Evolutionary conservation across 495 filamentous ascomycete species (phyloP), one percentile per base, ranked within the genome.

Genomic region (Astrothelium macrocarpum): DNA sequence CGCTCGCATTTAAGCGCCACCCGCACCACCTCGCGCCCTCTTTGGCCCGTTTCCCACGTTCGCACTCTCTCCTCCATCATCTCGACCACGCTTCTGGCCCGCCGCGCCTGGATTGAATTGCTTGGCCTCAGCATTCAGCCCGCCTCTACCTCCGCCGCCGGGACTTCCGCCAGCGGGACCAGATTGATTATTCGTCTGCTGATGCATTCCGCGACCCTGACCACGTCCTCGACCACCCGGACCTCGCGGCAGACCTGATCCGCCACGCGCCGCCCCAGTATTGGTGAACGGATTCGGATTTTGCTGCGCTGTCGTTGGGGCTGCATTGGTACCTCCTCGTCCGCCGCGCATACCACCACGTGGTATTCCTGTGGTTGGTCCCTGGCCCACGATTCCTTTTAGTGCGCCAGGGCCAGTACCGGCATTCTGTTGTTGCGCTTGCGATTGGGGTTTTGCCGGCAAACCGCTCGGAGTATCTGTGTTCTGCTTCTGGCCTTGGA

Each of bases 391-490:
- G 2, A 71, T 29, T 56, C 66, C 64, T 18, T 72, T 67, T 1
- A 73, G 65, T 1, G 69, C 73, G 32, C 63, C 69, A 32, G 71
- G 69, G 2, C 70, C 73, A 18, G 73, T 71, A 20, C 73, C 73
- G 32, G 59, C 53, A 65, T 65, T 67, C 2, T 53, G 2, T 23
- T 31, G 36, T 34, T 10, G 65, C 36, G 16, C 32, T 56, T 45
- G 56, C 56, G 59, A 64, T 29, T 65, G 62, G 31, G 65, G 65
- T 23, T 70, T 67, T 9, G 64, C 34, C n/a, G 45, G 58, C 7
- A 60, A 39, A 16, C 14, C 12, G 20, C 62, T 10, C 26, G 64
- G 32, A 16, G 60, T 39, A 32, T 45, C 53, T 5, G 59, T 31
- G 26, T 64, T 34, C 46, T 59, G 69, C 5, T 58, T 42, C 18